Base-by-base conservation (phyloP, 306 rosid genomes). In the Dicorynia guianensis region DNA sequence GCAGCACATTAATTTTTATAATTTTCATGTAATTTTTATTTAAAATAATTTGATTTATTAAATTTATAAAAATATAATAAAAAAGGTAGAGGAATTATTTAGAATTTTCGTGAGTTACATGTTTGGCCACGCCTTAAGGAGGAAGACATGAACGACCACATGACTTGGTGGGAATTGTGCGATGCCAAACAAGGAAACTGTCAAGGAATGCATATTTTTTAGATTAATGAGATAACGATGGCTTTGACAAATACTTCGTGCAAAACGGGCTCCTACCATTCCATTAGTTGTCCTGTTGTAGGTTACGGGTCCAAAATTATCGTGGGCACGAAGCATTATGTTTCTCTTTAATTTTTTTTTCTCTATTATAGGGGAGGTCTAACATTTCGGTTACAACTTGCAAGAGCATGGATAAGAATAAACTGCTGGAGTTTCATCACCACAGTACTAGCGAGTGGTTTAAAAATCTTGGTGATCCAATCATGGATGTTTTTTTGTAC, bases 371-470 rank as follows among this genome's bases (percentile, higher is more conserved):
- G 9, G 20, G 46, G 10, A 33, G 33, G 46, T 42, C 15, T 68
- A 19, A 8, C 58, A 30, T 12, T 66, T 66, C 8, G 11, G 20
- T 20, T 44, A 17, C 59, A 48, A 67, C 25, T 67, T 65, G 71
- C 19, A 18, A 12, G 15, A 12, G 6, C 36, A 11, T 25, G 42
- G 71, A 46, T 66, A 20, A 66, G 40, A 42, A 30, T 25, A 13
- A 0, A 40, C 11, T 20, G 4, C 62, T 25, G 36, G 38, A 56
- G 20, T 30, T 66, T 13, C 6, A 46, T 66, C 38, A 20, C 36
- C 38, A 12, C 4, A 12, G 11, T 11, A 11, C n/a, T 46, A 14
- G 5, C 30, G 30, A 25, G 30, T 25, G 30, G 30, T 1, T 54
- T 19, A 2, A 19, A 4, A 54, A 44, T 3, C 44, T 5, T 40